Evolutionary conservation across 106 monocot genomes (phyloP).

Genomic region (Dioscorea zingiberensis): DNA sequence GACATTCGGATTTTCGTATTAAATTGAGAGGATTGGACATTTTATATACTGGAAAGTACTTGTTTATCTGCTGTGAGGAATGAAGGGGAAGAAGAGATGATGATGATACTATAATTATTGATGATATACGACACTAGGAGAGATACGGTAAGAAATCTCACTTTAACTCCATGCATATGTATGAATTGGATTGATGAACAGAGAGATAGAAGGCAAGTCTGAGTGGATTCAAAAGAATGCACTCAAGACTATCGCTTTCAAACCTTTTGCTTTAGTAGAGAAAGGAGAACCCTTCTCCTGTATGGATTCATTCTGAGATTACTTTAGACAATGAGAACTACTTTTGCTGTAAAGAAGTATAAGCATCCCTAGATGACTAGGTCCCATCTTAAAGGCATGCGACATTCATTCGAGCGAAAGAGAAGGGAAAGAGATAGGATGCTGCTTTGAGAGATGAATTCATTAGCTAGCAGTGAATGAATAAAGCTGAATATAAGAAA

Average conservation of each 20-base stretch:
- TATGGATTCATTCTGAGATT: neutral
- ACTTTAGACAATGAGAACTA: neutral
- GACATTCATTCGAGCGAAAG: too few species aligned
- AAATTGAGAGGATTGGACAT: too few species aligned
- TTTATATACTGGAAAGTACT: neutral
- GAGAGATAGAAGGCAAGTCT: neutral
- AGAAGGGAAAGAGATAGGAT: too few species aligned
- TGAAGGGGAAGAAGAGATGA: too few species aligned
- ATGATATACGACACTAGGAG: neutral
- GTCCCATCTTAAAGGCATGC: too few species aligned
- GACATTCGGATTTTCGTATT: neutral
- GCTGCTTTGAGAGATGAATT: too few species aligned
- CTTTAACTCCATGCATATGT: neutral
- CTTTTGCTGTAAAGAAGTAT: neutral
- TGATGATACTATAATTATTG: too few species aligned
- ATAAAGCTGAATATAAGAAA: too few species aligned
- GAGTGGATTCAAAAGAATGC: constrained; percentile 1
- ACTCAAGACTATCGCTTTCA: neutral
- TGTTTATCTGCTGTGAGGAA: neutral
- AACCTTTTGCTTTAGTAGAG: neutral
- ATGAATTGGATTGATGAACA: neutral
- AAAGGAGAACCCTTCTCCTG: too few species aligned
- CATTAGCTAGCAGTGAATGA: too few species aligned
- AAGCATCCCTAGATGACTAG: too few species aligned
- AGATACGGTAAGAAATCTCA: neutral